Base-by-base conservation (phyloP, 2,329 filamentous ascomycete genomes). In the Geoglossum cookeanum region DNA sequence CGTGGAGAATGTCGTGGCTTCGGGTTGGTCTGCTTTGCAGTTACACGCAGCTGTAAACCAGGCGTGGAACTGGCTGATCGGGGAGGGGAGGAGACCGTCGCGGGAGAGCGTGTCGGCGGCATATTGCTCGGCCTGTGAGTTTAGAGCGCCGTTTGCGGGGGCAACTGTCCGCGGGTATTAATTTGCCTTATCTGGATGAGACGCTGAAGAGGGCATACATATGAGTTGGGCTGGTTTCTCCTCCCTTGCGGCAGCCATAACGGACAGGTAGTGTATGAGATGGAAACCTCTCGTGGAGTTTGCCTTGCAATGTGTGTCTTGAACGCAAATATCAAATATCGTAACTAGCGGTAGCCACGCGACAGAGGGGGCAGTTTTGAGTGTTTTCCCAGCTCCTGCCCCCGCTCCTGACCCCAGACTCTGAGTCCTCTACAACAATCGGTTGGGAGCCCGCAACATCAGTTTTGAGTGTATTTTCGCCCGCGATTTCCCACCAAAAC, bases 1-100 rank as follows among this genome's bases (percentile, higher is more conserved):
- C 0, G 92, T 98, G 3, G 89, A 85, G 1, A 98, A 76, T 1
- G 84, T 89, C 65, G 88, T 89, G 0, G 92, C 87, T 70, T 98
- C 92, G 1, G 91, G 90, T 63, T 94, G 85, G 51, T 81, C 74
- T 52, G 89, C 78, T 30, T 73, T 67, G 8, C 72, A 65, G 4
- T 75, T 66, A 61, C 84, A 79, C 0, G 90, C 87, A 59, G 83
- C 77, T 11, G 78, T 76, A 77, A 94, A 98, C 92, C 92, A 98
- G 60, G 72, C 69, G 73, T 94, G 79, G 75, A 97, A 98, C 73
- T 97, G 92, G 35, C 75, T 74, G 58, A 91, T 80, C 0, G 92
- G 92, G 57, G 77, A 77, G 7, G 72, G 58, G 1, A 75, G 65
- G 63, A 94, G 80, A 65, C 87, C 78, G 0, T 69, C 64, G 52